A percentile compares a stretch with the other conserved stretches of the same genome.
Conservation (phyloP, 257 asterid species). For the Nicotiana attenuata region DNA sequence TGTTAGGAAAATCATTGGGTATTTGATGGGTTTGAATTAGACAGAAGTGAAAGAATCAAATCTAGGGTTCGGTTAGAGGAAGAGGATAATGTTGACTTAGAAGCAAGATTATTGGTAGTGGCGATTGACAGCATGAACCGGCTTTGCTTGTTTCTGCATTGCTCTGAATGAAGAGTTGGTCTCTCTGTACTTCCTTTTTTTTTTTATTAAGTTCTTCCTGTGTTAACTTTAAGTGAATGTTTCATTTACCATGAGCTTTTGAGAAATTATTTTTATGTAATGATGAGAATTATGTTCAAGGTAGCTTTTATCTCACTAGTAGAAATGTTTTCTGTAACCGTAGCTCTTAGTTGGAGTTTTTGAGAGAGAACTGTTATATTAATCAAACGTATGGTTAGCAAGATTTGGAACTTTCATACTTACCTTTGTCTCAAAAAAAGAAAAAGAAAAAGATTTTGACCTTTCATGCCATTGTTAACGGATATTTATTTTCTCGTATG, state of each 20-base stretch:
- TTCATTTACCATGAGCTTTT: background rate
- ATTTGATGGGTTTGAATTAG: background rate
- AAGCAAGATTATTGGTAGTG: background rate
- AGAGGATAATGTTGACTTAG: background rate
- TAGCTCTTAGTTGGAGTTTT: conserved; percentile 1
- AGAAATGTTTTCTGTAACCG: background rate
- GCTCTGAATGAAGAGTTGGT: background rate
- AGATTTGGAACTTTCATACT: background rate
- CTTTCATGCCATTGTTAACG: background rate
- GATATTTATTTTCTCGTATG: background rate
- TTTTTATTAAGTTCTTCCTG: background rate
- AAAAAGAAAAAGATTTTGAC: background rate
- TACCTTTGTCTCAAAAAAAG: too few species aligned
- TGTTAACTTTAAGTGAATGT: background rate
- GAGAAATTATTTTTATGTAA: background rate
- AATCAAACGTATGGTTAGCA: background rate
- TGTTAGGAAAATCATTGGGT: background rate
- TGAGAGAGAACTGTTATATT: background rate
- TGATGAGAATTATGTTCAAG: background rate
- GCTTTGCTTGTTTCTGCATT: background rate
- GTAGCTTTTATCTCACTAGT: background rate
- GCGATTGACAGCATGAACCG: background rate
- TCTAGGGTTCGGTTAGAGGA: background rate
- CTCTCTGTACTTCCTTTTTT: background rate
- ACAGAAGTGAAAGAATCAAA: background rate